A percentile compares a stretch with the other conserved stretches of the same genome.
Conservation (phyloP, 2,329 filamentous ascomycete species). For the Trichoderma breve region DNA sequence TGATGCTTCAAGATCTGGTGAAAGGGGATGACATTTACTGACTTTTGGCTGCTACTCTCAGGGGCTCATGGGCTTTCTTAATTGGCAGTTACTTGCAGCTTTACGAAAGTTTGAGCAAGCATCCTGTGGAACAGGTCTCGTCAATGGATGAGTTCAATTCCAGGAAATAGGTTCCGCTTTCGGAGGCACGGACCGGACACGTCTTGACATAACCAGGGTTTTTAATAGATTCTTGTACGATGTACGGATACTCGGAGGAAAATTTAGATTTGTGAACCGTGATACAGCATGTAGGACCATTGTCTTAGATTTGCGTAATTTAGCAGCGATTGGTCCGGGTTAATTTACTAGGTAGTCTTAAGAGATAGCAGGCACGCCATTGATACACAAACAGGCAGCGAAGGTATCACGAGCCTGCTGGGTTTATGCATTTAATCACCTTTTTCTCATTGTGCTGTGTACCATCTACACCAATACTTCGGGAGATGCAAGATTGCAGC, state of each 20-base stretch:
- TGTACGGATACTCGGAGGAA: background rate
- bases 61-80: slow-evolving; percentile 50
- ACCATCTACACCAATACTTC: background rate
- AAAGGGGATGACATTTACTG: slow-evolving; percentile 35
- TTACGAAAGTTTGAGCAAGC: slow-evolving; percentile 24
- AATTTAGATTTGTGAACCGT: background rate
- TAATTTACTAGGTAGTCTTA: background rate
- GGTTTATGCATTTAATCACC: background rate
- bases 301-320: background rate
- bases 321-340: background rate
- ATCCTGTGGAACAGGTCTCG: slow-evolving; percentile 19
- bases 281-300: background rate
- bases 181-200: background rate
- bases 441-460: background rate
- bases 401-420: background rate
- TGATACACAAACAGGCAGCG: background rate
- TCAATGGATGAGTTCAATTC: background rate
- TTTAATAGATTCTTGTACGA: background rate
- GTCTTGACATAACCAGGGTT: background rate
- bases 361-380: background rate
- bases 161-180: background rate
- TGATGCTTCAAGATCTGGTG: background rate
- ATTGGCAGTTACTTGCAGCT: slow-evolving; percentile 26
- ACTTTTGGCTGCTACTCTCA: slow-evolving; percentile 44
- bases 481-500: background rate